Conservation (phyloP, 2,329 filamentous ascomycete genomes). For the Claviceps capensis region DNA sequence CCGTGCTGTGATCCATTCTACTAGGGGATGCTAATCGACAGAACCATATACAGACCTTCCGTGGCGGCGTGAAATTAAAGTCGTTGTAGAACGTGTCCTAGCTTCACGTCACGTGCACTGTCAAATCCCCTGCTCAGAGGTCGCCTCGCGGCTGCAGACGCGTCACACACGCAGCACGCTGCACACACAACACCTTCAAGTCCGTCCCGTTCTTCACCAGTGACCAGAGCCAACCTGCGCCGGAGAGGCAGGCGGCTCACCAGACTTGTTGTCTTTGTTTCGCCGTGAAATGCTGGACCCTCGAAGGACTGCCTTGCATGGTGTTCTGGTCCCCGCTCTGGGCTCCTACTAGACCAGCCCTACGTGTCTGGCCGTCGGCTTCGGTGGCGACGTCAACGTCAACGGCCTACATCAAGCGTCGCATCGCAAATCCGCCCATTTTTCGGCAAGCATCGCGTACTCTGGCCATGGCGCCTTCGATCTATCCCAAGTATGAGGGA, state of each 20-base stretch:
- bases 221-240: not conserved
- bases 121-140: too few relatives aligned
- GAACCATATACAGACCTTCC: too few relatives aligned
- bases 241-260: not conserved
- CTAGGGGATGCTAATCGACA: too few relatives aligned
- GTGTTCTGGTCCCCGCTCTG: conserved; percentile 5
- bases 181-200: too few relatives aligned
- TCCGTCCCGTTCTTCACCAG: not conserved
- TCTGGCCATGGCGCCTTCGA: conserved; percentile 6
- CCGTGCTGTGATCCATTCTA: too few relatives aligned
- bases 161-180: not conserved
- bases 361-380: conserved; percentile 1
- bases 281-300: conserved; percentile 3
- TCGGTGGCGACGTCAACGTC: not conserved
- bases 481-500: conserved; percentile 26
- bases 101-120: too few relatives aligned
- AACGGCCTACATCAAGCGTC: conserved; percentile 10
- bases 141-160: too few relatives aligned
- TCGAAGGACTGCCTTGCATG: conserved; percentile 6
- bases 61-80: too few relatives aligned
- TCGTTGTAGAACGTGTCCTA: too few relatives aligned
- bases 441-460: conserved; percentile 1
- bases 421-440: conserved; percentile 4
- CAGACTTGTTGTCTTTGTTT: not conserved
- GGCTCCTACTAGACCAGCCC: conserved; percentile 6